Percentiles rank a stretch among this genome's conserved stretches.
Evolutionary conservation across 2,329 filamentous ascomycete species (phyloP).

Genomic region (Cladosporium sp.): DNA sequence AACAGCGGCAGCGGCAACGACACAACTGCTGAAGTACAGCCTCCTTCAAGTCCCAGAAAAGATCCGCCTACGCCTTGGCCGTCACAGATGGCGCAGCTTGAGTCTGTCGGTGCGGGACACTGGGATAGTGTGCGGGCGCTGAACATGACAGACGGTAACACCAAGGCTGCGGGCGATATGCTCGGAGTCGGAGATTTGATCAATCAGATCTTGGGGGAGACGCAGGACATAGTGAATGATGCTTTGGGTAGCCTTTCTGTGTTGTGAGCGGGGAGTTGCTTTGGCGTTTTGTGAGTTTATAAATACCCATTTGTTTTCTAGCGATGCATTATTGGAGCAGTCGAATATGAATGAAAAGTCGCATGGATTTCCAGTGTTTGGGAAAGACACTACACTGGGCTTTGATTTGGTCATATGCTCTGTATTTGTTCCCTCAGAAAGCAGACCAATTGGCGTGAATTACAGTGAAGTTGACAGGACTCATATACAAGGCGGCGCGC

Average conservation of each 20-base stretch:
- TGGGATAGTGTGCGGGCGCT: slow-evolving; percentile 27
- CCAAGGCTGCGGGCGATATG: slow-evolving; percentile 23
- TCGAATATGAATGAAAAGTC: too few relatives aligned
- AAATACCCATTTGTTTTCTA: not conserved
- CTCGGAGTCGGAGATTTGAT: slow-evolving; percentile 8
- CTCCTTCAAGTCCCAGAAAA: slow-evolving; percentile 8
- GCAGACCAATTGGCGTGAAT: too few relatives aligned
- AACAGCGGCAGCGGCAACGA: too few relatives aligned
- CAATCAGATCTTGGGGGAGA: slow-evolving; percentile 14
- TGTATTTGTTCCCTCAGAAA: too few relatives aligned
- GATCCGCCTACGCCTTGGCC: slow-evolving; percentile 27
- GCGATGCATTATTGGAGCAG: too few relatives aligned
- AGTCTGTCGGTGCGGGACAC: slow-evolving; percentile 22
- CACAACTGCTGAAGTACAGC: not conserved
- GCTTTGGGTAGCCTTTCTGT: not conserved
- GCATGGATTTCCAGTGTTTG: too few relatives aligned
- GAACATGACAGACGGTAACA: slow-evolving; percentile 28
- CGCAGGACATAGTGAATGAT: slow-evolving; percentile 6
- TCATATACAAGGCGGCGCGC: too few relatives aligned
- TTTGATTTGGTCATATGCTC: too few relatives aligned
- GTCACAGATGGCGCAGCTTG: slow-evolving; percentile 21
- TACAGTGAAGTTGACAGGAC: too few relatives aligned
- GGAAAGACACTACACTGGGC: too few relatives aligned
- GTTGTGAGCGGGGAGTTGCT: not conserved
- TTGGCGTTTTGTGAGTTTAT: not conserved